A percentile compares a stretch with the other conserved stretches of the same genome.
These are phyloP conservation scores for Geotrichum carabidarum DNA, from an alignment of 1,139 yeast genomes.

Conservation along the genomic window DNA sequence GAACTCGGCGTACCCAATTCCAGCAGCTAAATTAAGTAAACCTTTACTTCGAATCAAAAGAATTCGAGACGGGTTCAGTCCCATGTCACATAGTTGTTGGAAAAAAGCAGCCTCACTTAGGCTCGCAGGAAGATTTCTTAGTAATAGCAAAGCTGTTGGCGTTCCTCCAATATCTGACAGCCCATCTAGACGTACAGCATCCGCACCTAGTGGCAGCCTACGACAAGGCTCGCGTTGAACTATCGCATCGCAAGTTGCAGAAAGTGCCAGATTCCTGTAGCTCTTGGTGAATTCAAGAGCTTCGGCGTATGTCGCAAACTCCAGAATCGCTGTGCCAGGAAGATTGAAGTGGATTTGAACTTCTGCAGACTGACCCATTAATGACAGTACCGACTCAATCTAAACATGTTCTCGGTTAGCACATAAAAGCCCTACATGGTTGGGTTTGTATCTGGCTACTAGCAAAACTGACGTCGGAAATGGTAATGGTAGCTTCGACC, in stretches of 20 bases:
- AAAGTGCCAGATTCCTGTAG: background rate
- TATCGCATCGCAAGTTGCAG: background rate
- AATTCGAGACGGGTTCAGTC: slow-evolving; percentile 2
- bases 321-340: slow-evolving; percentile 9
- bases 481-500: slow-evolving; percentile 3
- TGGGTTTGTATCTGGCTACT: background rate
- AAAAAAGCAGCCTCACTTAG: slow-evolving; percentile 3
- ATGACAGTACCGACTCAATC: slow-evolving; percentile 3
- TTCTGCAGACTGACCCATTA: slow-evolving; percentile 1
- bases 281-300: slow-evolving; percentile 5
- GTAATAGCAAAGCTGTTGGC: slow-evolving; percentile 14
- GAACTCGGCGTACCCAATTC: slow-evolving; percentile 19
- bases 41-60: slow-evolving; percentile 10
- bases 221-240: slow-evolving; percentile 2
- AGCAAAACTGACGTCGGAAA: slow-evolving; percentile 7
- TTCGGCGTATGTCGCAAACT: background rate
- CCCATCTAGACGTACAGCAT: slow-evolving; percentile 5
- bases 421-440: background rate
- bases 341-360: background rate
- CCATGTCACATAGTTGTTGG: background rate
- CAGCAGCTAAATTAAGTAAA: slow-evolving; percentile 9
- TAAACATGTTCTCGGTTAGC: background rate
- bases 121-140: slow-evolving; percentile 8
- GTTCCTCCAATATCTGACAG: slow-evolving; percentile 14
- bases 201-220: slow-evolving; percentile 5